These are phyloP conservation scores for Halenospora varia DNA, from an alignment of 495 filamentous ascomycete genomes.

Conservation along the genomic window DNA sequence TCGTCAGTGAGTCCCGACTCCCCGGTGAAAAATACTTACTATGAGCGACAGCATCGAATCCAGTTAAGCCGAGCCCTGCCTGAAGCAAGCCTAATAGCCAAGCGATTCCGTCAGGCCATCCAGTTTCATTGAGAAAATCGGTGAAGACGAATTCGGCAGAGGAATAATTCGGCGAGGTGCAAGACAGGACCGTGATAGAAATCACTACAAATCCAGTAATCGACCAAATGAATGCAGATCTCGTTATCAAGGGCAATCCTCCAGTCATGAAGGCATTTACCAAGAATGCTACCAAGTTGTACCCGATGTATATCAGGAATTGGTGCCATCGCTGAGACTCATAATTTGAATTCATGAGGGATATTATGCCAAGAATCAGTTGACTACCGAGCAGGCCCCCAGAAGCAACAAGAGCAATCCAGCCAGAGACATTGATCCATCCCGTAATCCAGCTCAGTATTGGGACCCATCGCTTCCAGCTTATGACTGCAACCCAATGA, in stretches of 20 bases:
- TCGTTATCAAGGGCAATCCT: conserved; percentile 61
- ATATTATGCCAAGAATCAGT: conserved; percentile 21
- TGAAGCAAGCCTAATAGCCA: conserved; percentile 62
- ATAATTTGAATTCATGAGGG: conserved; percentile 37
- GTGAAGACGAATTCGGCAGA: conserved; percentile 47
- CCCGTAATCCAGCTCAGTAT: conserved; percentile 14
- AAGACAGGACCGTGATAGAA: conserved; percentile 34
- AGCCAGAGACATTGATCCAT: conserved; percentile 37
- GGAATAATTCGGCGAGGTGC: conserved; percentile 32
- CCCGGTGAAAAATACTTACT: conserved; percentile 17
- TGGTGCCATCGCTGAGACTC: conserved; percentile 62
- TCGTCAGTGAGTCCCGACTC: too few species aligned
- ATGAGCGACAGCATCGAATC: conserved; percentile 60
- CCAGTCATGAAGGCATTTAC: conserved; percentile 66
- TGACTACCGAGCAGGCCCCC: conserved; percentile 32
- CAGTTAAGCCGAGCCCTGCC: conserved; percentile 56
- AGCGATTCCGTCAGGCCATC: conserved; percentile 58
- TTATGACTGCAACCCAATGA: conserved; percentile 40
- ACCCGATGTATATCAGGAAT: conserved; percentile 68
- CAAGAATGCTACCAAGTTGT: conserved; percentile 56
- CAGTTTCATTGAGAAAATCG: conserved; percentile 56
- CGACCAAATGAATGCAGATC: conserved; percentile 41
- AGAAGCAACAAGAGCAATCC: conserved; percentile 35
- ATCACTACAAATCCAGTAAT: conserved; percentile 30
- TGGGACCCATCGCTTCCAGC: conserved; percentile 30